Evolutionary conservation across 2,329 filamentous ascomycete species (phyloP).

Genomic region (Exophiala dermatitidis): DNA sequence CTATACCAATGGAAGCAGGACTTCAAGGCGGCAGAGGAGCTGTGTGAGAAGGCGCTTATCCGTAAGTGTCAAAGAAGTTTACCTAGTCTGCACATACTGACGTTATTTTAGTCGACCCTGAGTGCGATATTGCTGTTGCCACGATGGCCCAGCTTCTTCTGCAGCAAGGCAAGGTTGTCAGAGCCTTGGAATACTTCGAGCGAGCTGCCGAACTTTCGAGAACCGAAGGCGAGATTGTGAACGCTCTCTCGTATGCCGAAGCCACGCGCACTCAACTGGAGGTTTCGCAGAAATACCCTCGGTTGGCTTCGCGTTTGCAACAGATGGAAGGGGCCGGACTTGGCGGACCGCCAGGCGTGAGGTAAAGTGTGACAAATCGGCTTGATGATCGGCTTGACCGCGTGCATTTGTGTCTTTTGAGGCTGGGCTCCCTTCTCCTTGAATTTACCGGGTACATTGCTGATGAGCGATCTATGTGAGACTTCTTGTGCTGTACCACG

Average conservation of each 20-base stretch:
- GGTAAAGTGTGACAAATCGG: conserved; percentile 2
- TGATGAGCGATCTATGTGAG: conserved; percentile 18
- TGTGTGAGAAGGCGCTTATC: conserved; percentile 95
- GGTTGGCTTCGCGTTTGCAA: conserved; percentile 65
- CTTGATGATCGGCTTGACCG: not conserved
- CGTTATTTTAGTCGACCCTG: conserved; percentile 73
- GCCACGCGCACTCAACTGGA: conserved; percentile 93
- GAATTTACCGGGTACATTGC: conserved; percentile 5
- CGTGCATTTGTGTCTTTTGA: conserved; percentile 5
- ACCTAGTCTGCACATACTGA: conserved; percentile 33
- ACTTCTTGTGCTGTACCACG: conserved; percentile 18
- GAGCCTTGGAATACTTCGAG: conserved; percentile 95
- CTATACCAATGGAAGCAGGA: conserved; percentile 99
- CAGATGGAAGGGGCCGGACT: conserved; percentile 43
- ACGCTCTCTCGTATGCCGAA: conserved; percentile 93
- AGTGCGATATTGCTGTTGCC: conserved; percentile 96
- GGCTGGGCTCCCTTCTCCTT: conserved; percentile 18
- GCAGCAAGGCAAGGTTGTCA: conserved; percentile 93
- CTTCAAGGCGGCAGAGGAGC: conserved; percentile 85
- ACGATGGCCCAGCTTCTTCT: conserved; percentile 97
- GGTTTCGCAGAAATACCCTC: conserved; percentile 78
- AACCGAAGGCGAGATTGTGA: conserved; percentile 92
- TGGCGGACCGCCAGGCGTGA: conserved; percentile 15
- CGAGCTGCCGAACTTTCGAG: conserved; percentile 87
- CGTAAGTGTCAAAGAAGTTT: conserved; percentile 54